Evolutionary conservation across 2,329 filamentous ascomycete genomes (phyloP), one percentile per base, ranked within the genome.

Genomic region (Helminthosporium solani): DNA sequence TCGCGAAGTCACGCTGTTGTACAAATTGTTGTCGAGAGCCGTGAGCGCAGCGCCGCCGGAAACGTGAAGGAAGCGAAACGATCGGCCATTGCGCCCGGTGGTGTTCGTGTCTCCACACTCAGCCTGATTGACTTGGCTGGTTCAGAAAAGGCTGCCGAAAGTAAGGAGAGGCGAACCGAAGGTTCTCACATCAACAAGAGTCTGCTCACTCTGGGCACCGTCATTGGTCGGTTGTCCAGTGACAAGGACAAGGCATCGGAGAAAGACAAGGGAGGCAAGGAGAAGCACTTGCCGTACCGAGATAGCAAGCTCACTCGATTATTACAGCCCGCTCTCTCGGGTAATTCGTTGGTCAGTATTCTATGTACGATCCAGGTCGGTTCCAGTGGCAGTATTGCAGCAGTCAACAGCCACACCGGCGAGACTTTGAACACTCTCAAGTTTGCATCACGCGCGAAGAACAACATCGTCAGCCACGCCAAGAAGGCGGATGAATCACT

Each of bases 141-240:
- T 31, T 97, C 94, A 0, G 94, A 99, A 68, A 90, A 92, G 71
- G 94, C 94, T 33, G 94, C 94, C 3, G 94, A 97, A 63, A 88
- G 86, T 44, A 99, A 97, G 68, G 94, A 97, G 73, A 83, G 94
- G 42, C 82, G 94, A 36, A 89, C 90, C 14, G 94, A 99, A 72
- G 94, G 94, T 53, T 92, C 92, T 11, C 94, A 99, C 67, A 99
- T 99, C 74, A 99, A 99, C 77, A 97, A 97, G 75, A 96, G 90
- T 69, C 74, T 99, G 63, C 82, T 99, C 47, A 99, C 94, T 0
- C 77, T 99, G 2, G 94, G 94, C 41, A 99, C 90, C 1, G 94
- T 99, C 61, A 96, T 99, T 66, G 88, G 89, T 9, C 87, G 88
- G 53, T 77, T 99, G n/a, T 95, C 92, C 1, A 89, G 90, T 44